phyloP scores from a whole-genome alignment of 768 basidiomycete species.

The Tephrocybe sp. region DNA sequence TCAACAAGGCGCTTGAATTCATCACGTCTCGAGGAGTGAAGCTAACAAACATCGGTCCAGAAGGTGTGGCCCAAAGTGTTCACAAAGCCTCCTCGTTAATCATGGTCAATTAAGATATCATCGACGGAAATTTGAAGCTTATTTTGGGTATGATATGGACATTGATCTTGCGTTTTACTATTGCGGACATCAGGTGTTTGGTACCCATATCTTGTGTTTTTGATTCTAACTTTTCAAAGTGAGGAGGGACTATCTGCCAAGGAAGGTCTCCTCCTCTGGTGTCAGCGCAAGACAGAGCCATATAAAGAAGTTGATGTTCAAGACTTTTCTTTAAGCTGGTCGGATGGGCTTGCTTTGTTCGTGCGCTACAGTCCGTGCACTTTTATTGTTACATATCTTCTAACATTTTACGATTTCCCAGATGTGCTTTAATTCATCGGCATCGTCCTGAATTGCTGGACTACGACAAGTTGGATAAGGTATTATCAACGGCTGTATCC shows the following conservation, averaged over 20 bases:
- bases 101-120: constrained; percentile 67
- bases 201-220: not conserved
- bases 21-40: constrained; percentile 93
- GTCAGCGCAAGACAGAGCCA: constrained; percentile 91
- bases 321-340: constrained; percentile 93
- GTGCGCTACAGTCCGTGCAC: constrained; percentile 30
- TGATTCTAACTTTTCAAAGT: constrained; percentile 41
- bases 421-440: constrained; percentile 96
- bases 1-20: constrained; percentile 94
- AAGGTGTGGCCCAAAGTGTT: constrained; percentile 53
- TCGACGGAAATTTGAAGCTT: constrained; percentile 97
- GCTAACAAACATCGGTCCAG: constrained; percentile 96
- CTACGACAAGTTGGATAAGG: constrained; percentile 86
- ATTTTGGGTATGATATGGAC: constrained; percentile 99
- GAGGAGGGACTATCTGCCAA: constrained; percentile 99
- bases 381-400: constrained; percentile 3
- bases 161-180: constrained; percentile 94
- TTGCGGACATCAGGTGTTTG: constrained; percentile 93
- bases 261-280: constrained; percentile 96
- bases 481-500: constrained; percentile 21
- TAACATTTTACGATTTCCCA: constrained; percentile 29
- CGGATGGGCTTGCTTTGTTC: constrained; percentile 93
- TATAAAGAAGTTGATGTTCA: constrained; percentile 93
- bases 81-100: not conserved
- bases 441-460: constrained; percentile 96